A percentile compares a stretch with the other conserved stretches of the same genome.
phyloP scores from a whole-genome alignment of 2,329 filamentous ascomycete species.

The Aureobasidium lini region DNA sequence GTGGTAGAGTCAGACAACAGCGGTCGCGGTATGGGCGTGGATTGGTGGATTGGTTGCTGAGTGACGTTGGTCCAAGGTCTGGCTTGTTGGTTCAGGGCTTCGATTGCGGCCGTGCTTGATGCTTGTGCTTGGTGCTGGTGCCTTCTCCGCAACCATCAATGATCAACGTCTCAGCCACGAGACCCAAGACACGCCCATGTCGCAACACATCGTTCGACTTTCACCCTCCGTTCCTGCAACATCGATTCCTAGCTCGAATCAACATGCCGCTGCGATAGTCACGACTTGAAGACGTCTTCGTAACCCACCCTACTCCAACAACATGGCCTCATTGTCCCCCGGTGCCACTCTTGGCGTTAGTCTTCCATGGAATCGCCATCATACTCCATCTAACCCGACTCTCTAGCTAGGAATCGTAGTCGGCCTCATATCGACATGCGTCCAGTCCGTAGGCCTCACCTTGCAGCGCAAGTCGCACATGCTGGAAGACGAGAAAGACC shows the following conservation, averaged over 20 bases:
- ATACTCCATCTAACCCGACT: background rate
- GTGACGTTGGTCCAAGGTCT: background rate
- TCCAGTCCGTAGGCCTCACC: slow-evolving; percentile 91
- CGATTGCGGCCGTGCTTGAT: too few species aligned
- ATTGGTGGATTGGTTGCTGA: background rate
- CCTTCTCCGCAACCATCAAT: background rate
- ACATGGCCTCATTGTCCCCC: slow-evolving; percentile 17
- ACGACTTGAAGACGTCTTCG: background rate
- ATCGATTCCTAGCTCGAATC: background rate
- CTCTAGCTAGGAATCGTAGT: slow-evolving; percentile 72
- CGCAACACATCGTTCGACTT: background rate
- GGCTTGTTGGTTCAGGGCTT: too few species aligned
- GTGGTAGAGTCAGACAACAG: background rate
- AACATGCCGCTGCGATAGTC: background rate
- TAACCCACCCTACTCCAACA: background rate
- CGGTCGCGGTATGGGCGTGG: background rate
- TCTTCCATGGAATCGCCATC: background rate
- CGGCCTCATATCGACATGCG: slow-evolving; percentile 84
- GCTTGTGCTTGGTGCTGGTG: background rate
- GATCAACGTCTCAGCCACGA: background rate
- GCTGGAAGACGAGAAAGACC: slow-evolving; percentile 87
- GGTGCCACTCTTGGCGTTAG: slow-evolving; percentile 16
- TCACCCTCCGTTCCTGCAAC: background rate
- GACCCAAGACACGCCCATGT: background rate
- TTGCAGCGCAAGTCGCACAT: slow-evolving; percentile 97